Evolutionary conservation across 163 green algal genomes (phyloP).

Genomic region (Chloroidium sp.): DNA sequence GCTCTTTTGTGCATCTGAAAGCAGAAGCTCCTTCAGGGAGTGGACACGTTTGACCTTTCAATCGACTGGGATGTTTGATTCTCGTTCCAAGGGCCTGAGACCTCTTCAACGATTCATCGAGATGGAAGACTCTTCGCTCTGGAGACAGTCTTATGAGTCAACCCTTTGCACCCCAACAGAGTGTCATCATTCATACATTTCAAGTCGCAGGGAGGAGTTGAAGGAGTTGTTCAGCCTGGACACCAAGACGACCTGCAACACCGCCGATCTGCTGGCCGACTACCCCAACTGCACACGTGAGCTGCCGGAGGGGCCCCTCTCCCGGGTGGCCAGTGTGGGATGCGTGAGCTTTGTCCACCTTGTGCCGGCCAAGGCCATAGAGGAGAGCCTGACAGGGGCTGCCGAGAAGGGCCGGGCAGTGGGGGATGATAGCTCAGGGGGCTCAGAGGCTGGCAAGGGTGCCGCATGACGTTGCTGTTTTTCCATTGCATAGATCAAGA

Average conservation of each 20-base stretch:
- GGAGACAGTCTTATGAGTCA: conserved; percentile 1
- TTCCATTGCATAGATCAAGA: too few relatives aligned
- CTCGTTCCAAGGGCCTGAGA: too few relatives aligned
- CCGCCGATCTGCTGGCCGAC: conserved; percentile 18
- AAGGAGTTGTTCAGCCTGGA: conserved; percentile 45
- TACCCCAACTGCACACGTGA: background rate
- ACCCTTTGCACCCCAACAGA: background rate
- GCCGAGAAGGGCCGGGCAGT: too few relatives aligned
- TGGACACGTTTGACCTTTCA: too few relatives aligned
- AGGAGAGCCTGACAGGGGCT: background rate
- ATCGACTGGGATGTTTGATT: too few relatives aligned
- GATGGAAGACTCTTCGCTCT: background rate
- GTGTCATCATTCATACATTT: background rate
- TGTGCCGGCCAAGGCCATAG: background rate
- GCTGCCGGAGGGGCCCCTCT: background rate
- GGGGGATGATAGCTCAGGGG: too few relatives aligned
- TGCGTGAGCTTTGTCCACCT: background rate
- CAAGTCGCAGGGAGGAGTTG: conserved; percentile 36
- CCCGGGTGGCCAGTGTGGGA: background rate
- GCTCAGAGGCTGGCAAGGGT: too few relatives aligned
- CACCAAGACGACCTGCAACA: conserved; percentile 27
- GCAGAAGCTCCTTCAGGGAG: too few relatives aligned
- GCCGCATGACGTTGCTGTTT: too few relatives aligned
- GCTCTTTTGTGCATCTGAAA: too few relatives aligned
- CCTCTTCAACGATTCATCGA: too few relatives aligned